Evolutionary conservation across 192 early-diverging fungal genomes (phyloP).

Genomic region (Rhizophagus clarus): DNA sequence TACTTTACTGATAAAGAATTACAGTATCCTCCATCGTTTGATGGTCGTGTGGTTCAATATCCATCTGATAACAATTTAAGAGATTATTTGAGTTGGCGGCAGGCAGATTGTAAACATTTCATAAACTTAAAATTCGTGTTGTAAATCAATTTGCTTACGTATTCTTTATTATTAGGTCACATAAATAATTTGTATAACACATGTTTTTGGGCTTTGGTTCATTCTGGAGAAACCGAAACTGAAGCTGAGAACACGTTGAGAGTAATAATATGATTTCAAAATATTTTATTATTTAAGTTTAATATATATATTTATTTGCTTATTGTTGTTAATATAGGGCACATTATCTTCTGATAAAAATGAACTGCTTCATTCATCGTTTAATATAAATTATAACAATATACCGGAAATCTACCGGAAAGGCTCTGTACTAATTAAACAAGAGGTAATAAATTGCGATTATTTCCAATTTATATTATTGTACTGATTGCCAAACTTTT

Average conservation of each 20-base stretch:
- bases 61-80: conserved; percentile 78
- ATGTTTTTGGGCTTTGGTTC: conserved; percentile 88
- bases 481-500: background rate
- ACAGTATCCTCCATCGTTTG: conserved; percentile 85
- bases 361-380: conserved; percentile 85
- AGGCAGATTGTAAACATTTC: conserved; percentile 74
- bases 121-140: background rate
- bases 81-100: conserved; percentile 95
- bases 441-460: conserved; percentile 48
- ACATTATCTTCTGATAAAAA: conserved; percentile 89
- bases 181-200: conserved; percentile 98
- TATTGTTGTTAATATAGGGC: conserved; percentile 49
- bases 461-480: conserved; percentile 13
- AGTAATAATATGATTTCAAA: conserved; percentile 45
- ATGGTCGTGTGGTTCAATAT: conserved; percentile 87
- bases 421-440: conserved; percentile 77
- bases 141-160: background rate
- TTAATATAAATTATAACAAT: conserved; percentile 88
- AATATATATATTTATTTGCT: background rate
- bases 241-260: conserved; percentile 77
- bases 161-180: conserved; percentile 46
- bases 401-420: conserved; percentile 84
- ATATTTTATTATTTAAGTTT: conserved; percentile 16
- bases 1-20: conserved; percentile 69
- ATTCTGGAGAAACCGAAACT: conserved; percentile 64